Conservation (phyloP, 345 rosid genomes). For the Aquilaria malaccensis region DNA sequence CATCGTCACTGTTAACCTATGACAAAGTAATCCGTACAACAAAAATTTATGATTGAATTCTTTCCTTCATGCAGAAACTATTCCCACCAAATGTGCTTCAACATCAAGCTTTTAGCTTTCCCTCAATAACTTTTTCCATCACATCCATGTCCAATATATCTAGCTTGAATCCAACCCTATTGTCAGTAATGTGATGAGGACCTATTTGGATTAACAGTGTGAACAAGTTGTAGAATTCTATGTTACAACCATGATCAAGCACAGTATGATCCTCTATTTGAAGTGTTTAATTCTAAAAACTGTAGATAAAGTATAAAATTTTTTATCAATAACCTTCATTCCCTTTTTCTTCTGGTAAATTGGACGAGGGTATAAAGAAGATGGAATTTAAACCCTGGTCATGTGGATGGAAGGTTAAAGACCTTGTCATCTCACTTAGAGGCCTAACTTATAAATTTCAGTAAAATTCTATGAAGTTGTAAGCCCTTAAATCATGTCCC, state of each 20-base stretch:
- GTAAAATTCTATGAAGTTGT: too few relatives aligned
- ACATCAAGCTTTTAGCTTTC: constrained; percentile 9
- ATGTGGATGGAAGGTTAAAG: too few relatives aligned
- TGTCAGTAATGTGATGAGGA: constrained; percentile 93
- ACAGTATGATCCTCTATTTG: constrained; percentile 1
- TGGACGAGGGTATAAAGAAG: too few relatives aligned
- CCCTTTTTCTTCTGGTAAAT: too few relatives aligned
- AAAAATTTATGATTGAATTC: constrained; percentile 4
- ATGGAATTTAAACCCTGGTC: too few relatives aligned
- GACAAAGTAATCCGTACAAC: constrained; percentile 5
- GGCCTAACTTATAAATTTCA: too few relatives aligned
- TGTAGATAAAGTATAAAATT: background rate
- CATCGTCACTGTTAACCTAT: constrained; percentile 87
- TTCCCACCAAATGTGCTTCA: background rate
- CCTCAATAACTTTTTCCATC: constrained; percentile 92
- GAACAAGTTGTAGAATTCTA: background rate
- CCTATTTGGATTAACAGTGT: constrained; percentile 36
- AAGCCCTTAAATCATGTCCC: too few relatives aligned
- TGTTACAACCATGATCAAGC: background rate
- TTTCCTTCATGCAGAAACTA: background rate
- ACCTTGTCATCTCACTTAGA: too few relatives aligned
- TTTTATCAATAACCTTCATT: too few relatives aligned
- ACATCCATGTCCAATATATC: constrained; percentile 92
- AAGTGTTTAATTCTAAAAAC: background rate
- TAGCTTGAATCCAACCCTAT: constrained; percentile 96